Evolutionary conservation across 306 rosid species (phyloP), one percentile per base, ranked within the genome.

Genomic region (Rosa multiflora): DNA sequence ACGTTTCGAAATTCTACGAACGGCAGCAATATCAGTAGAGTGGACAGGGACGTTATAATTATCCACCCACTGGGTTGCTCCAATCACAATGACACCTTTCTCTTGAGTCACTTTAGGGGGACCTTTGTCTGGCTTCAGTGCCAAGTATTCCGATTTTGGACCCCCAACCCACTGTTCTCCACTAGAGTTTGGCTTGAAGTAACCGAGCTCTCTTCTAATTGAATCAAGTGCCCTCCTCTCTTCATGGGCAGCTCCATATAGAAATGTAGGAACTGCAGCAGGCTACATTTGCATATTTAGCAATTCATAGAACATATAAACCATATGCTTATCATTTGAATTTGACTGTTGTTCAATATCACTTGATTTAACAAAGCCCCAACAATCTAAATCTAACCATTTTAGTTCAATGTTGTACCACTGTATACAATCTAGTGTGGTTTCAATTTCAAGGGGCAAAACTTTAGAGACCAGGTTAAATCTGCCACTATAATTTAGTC

Each of bases 161-260:
- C 90, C 87, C 55, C 97, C 97, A 47, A 61, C 77, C 99, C 99
- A 92, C 62, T 82, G 89, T 73, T 83, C 83, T 70, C 85, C 93
- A 1, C 73, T 56, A 23, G 88, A 86, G 79, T 88, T 95, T 17
- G 99, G 97, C 80, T 86, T 95, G 86, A 95, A 92, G 75, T 92
- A 95, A 46, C 97, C 98, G 58, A 93, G 81, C 58, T 58, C 84
- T 85, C 98, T 88, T 91, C 97, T 82, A 81, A 95, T 83, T 55
- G 88, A 78, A 68, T 89, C 97, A 47, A 92, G 96, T 44, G 84
- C 87, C 83, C 88, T 88, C 66, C 90, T 89, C 67, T 90, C 94
- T 81, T 90, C 92, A 78, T 91, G 91, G 49, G 94, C 96, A 64
- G 96, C 97, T 77, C 97, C 96, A 26, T 92, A 94, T 68, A 90